Evolutionary conservation across 768 basidiomycete genomes (phyloP), one percentile per base, ranked within the genome.

Genomic region (Crassisporium funariophilum): DNA sequence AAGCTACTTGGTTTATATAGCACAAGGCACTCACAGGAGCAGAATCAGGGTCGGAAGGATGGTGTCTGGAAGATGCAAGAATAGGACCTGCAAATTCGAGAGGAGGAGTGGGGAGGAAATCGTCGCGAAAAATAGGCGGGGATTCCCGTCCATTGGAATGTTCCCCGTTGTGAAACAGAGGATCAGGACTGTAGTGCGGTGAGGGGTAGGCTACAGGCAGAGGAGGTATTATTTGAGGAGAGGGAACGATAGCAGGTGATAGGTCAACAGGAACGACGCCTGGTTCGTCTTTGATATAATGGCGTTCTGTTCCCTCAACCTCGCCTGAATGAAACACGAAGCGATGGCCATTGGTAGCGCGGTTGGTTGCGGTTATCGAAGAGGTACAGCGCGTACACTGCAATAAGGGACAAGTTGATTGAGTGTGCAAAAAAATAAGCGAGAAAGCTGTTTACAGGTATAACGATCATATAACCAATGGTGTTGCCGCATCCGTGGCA

Each of bases 241-340:
- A 37, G 15, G 57, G 36, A 36, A 39, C 29, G 42, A 41, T 44
- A 25, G 11, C 47, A 35, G 19, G 57, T 5, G 59, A 48, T 7
- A 61, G 59, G 35, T 78, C 74, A 46, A 70, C 65, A 11, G 75
- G 72, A 17, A 78, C 67, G 13, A 88, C 79, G 19, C 86, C 85
- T 20, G 77, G 77, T 61, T 91, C 88, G 49, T 77, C 73, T 25
- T 67, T 67, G 46, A 87, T 68, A 53, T 88, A 84, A 56, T 77
- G 74, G 34, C 88, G 79, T 58, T 86, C 84, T 20, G 76, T 77
- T 7, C 79, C 79, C 19, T 65, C 54, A 42, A 90, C 80, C 64
- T 86, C 84, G 52, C 64, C 77, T 31, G 84, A 85, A 70, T 92
- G 88, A 64, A 92, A 93, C 25, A 93, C 90, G 63, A 88, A 93